phyloP scores from a whole-genome alignment of 768 basidiomycete genomes.

The Megacollybia marginata region DNA sequence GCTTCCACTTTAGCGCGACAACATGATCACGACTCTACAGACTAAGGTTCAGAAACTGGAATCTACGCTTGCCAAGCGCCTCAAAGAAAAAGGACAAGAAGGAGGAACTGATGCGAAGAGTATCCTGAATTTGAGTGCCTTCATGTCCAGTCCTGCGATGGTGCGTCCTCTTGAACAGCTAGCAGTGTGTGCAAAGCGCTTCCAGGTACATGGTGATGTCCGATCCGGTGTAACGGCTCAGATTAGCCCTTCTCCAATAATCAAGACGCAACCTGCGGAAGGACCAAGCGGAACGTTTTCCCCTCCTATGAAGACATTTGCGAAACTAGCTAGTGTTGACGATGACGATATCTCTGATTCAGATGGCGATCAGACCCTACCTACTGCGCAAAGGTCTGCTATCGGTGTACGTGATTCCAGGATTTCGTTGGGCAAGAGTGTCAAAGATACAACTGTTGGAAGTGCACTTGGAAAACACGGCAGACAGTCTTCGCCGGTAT shows the following conservation, averaged over 20 bases:
- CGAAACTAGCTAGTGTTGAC: slow-evolving; percentile 3
- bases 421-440: neutral
- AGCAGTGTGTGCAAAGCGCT: neutral
- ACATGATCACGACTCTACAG: slow-evolving; percentile 34
- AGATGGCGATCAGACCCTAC: slow-evolving; percentile 1
- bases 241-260: neutral
- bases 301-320: slow-evolving; percentile 2
- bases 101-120: slow-evolving; percentile 19
- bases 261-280: neutral
- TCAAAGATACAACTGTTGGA: neutral
- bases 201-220: slow-evolving; percentile 4
- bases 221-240: neutral
- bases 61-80: slow-evolving; percentile 33
- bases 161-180: neutral
- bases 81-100: slow-evolving; percentile 29
- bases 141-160: slow-evolving; percentile 27
- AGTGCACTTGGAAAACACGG: neutral
- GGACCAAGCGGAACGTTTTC: neutral
- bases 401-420: neutral
- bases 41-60: slow-evolving; percentile 39
- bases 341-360: slow-evolving; percentile 18
- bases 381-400: neutral
- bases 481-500: neutral
- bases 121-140: slow-evolving; percentile 32
- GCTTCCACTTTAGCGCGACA: slow-evolving; percentile 34